Percentiles rank a stretch among this genome's conserved stretches.
Evolutionary conservation across 2,329 filamentous ascomycete species (phyloP).

Genomic region (Sclerotinia glacialis): DNA sequence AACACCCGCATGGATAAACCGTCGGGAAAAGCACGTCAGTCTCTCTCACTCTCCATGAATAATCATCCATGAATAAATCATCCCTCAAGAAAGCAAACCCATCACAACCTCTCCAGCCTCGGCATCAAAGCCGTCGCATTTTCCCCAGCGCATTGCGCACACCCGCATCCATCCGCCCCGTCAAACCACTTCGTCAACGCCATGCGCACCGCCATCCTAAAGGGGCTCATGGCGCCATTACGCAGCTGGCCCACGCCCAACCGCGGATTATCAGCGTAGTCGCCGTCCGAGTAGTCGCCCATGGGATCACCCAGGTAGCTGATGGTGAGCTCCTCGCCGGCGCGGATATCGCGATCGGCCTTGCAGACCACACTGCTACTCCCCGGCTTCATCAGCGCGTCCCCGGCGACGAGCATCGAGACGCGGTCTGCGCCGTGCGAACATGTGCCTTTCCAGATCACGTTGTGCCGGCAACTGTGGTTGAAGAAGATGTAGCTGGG

Average conservation of each 20-base stretch:
- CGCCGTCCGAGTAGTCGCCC: constrained; percentile 7
- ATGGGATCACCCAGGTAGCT: constrained; percentile 33
- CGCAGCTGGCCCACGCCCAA: not conserved
- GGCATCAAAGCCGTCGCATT: not conserved
- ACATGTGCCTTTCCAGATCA: constrained; percentile 31
- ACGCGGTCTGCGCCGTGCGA: constrained; percentile 18
- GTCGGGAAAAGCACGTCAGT: too few relatives aligned
- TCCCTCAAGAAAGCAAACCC: too few relatives aligned
- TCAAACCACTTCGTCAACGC: constrained; percentile 35
- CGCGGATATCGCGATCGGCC: constrained; percentile 29
- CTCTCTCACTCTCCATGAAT: not conserved
- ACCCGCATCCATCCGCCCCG: constrained; percentile 31
- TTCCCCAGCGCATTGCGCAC: not conserved
- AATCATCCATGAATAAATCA: not conserved
- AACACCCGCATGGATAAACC: not conserved
- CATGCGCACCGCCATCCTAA: constrained; percentile 22
- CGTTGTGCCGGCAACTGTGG: constrained; percentile 34
- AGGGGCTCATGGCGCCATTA: constrained; percentile 13
- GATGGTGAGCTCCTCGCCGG: constrained; percentile 36
- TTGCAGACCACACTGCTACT: constrained; percentile 28
- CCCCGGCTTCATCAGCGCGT: constrained; percentile 28
- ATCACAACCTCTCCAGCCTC: not conserved
- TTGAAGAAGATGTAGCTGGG: constrained; percentile 37
- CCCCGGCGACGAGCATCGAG: constrained; percentile 10
- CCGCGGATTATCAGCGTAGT: not conserved